Evolutionary conservation across 192 early-diverging fungal genomes (phyloP).

Genomic region (Podochytrium sp.): DNA sequence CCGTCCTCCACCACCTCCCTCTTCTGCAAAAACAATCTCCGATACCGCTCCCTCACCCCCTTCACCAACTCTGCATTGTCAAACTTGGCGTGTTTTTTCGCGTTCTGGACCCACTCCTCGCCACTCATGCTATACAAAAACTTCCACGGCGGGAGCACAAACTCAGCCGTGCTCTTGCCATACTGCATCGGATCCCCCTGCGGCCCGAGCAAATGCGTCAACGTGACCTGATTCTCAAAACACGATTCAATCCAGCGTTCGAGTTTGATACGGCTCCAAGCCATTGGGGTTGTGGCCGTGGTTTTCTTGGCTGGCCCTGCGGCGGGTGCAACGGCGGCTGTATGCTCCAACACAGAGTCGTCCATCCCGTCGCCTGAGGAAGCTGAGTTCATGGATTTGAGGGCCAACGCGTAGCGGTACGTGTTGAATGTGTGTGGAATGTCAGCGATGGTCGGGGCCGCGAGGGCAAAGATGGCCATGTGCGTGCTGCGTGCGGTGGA

Average conservation of each 20-base stretch:
- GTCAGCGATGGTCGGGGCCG: slow-evolving; percentile 31
- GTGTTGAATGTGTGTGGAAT: slow-evolving; percentile 37
- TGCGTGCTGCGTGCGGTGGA: neutral
- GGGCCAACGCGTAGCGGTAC: slow-evolving; percentile 29
- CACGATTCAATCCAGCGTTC: slow-evolving; percentile 26
- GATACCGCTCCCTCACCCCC: slow-evolving; percentile 12
- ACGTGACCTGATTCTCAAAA: slow-evolving; percentile 17
- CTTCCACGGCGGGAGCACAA: slow-evolving; percentile 26
- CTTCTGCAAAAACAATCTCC: slow-evolving; percentile 17
- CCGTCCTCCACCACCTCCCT: neutral
- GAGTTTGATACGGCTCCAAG: slow-evolving; percentile 19
- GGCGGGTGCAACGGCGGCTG: neutral
- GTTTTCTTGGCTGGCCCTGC: neutral
- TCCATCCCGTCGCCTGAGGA: neutral
- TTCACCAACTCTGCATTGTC: neutral
- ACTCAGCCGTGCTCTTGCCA: neutral
- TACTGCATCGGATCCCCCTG: slow-evolving; percentile 18
- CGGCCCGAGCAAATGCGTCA: slow-evolving; percentile 2
- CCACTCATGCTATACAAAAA: slow-evolving; percentile 15
- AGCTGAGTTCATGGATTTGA: neutral
- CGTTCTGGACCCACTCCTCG: slow-evolving; percentile 17
- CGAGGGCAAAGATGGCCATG: slow-evolving; percentile 31
- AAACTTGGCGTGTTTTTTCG: slow-evolving; percentile 2
- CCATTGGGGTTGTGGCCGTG: slow-evolving; percentile 6
- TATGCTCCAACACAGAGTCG: neutral